phyloP scores from a whole-genome alignment of 1,139 yeast species.

The Kazachstania sp. region DNA sequence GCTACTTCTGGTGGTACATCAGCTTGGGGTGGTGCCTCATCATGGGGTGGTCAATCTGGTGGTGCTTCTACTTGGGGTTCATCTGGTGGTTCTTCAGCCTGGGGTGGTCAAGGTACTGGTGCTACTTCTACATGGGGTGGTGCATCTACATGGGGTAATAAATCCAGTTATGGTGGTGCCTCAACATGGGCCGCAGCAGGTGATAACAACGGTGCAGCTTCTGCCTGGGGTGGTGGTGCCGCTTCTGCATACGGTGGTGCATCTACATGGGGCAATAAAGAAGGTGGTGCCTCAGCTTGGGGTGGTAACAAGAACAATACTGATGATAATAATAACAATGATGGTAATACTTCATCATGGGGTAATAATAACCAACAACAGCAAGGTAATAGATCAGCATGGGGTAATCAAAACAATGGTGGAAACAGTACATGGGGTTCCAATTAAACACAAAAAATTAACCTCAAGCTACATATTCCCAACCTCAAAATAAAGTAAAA shows the following conservation, averaged over 20 bases:
- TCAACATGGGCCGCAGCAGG: slow-evolving; percentile 31
- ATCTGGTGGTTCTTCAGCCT: slow-evolving; percentile 34
- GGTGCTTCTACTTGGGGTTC: slow-evolving; percentile 38
- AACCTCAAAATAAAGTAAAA: not conserved
- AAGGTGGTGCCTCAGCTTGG: slow-evolving; percentile 37
- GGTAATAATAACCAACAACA: slow-evolving; percentile 25
- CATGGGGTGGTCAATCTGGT: slow-evolving; percentile 46
- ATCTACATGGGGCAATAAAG: slow-evolving; percentile 28
- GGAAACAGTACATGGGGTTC: slow-evolving; percentile 28
- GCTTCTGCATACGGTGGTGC: slow-evolving; percentile 29
- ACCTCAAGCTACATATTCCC: not conserved
- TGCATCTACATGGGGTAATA: slow-evolving; percentile 40
- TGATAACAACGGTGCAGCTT: slow-evolving; percentile 26
- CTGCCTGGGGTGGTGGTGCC: slow-evolving; percentile 32
- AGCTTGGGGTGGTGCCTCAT: slow-evolving; percentile 44
- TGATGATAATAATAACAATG: slow-evolving; percentile 11
- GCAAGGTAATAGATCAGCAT: slow-evolving; percentile 35
- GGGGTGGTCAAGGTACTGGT: slow-evolving; percentile 34
- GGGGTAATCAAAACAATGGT: slow-evolving; percentile 33
- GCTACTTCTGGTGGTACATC: slow-evolving; percentile 33
- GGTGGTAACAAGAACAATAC: slow-evolving; percentile 27
- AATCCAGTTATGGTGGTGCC: slow-evolving; percentile 31
- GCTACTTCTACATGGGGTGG: slow-evolving; percentile 36
- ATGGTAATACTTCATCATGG: slow-evolving; percentile 35
- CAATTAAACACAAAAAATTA: slow-evolving; percentile 7